Base-by-base conservation (phyloP, 768 basidiomycete species). In the Rubroboletus pulcherrimus region DNA sequence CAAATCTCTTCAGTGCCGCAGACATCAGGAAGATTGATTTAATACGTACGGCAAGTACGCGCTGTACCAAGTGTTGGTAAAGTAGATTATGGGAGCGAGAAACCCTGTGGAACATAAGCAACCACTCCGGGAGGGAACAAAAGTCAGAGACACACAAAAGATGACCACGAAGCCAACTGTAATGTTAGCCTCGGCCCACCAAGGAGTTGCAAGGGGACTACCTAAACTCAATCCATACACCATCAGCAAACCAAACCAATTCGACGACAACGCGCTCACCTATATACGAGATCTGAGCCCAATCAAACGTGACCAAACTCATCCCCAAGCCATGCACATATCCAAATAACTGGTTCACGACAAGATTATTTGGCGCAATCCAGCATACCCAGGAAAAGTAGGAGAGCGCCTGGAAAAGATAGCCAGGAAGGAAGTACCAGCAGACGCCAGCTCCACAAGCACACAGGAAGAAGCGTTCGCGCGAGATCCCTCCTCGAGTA, bases 151-250 rank as follows among this genome's bases (percentile, higher is more conserved):
- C 70, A 5, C 53, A 81, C 84, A 91, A 73, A 85, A 87, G 72
- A 91, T 81, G 70, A 86, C 77, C 5, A 84, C 71, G 61, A 90
- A 85, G 29, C 86, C 83, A 46, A 65, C 72, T 3, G 78, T 69
- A 51, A 89, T 75, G 68, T 91, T 90, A 11, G 85, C 87, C 65
- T 86, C 82, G 3, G 87, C 87, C 87, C 87, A 90, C 87, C 88
- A 92, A 2, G 90, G 90, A 10, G 86, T 83, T 6, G 86, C 84
- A 44, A 92, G 81, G 0, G 90, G 90, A 24, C 63, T 73, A 10
- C 55, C 70, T 69, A 40, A 19, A 34, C 8, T 15, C 42, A 5
- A 34, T 37, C 26, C 31, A 47, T 17, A 10, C 15, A 44, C 0
- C 12, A 15, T 53, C 21, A 58, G 5, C 8, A 46, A 37, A 40